Conservation (phyloP, 345 rosid species). For the Nephelium lappaceum region DNA sequence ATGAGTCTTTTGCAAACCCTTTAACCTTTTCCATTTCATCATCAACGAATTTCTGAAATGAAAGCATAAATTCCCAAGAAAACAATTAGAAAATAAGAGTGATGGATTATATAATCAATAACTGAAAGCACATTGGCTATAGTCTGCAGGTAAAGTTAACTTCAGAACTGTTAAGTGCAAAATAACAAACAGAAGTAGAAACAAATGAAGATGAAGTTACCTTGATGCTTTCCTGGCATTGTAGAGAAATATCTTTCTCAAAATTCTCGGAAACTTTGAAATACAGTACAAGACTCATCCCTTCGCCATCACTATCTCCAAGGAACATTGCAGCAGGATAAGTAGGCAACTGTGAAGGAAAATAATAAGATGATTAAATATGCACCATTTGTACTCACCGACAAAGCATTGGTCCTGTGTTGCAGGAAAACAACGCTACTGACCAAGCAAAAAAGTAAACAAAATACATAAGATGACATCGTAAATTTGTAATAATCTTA, state of each 20-base stretch:
- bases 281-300: slow-evolving; percentile 88
- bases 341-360: slow-evolving; percentile 69
- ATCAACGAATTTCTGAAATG: slow-evolving; percentile 66
- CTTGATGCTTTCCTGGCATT: slow-evolving; percentile 69
- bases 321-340: slow-evolving; percentile 92
- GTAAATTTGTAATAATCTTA: not conserved
- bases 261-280: slow-evolving; percentile 68
- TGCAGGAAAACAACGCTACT: not conserved
- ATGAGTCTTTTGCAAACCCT: slow-evolving; percentile 81
- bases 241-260: slow-evolving; percentile 63
- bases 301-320: slow-evolving; percentile 90
- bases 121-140: not conserved
- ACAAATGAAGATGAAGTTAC: slow-evolving; percentile 34
- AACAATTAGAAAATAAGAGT: not conserved
- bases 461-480: not conserved
- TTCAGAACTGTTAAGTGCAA: not conserved
- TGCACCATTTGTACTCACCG: not conserved
- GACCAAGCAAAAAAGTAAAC: not conserved
- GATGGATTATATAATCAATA: not conserved
- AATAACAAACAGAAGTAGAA: slow-evolving; percentile 12
- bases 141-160: not conserved
- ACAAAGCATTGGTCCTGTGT: not conserved
- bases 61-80: not conserved
- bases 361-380: slow-evolving; percentile 17
- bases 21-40: slow-evolving; percentile 87